These are phyloP conservation scores for Cucumis melo DNA, from an alignment of 306 rosid species.

Conservation along the genomic window DNA sequence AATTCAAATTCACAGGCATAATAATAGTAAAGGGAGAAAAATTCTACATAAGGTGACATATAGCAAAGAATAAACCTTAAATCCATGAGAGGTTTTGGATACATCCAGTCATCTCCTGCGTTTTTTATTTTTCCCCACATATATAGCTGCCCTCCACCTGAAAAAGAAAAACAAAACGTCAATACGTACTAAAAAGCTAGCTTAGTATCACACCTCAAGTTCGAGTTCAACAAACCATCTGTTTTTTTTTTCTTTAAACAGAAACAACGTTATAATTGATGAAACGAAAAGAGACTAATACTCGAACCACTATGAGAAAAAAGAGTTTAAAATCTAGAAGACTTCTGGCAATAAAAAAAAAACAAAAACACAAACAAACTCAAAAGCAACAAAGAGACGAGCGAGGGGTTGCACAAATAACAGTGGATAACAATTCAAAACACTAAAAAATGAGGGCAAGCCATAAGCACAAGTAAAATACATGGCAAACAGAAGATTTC, in stretches of 20 bases:
- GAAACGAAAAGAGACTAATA: too few species aligned
- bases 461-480: background rate
- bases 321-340: background rate
- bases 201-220: background rate
- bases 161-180: slow-evolving; percentile 16
- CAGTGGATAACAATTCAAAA: background rate
- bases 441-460: background rate
- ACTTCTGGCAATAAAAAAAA: background rate
- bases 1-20: background rate
- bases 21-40: background rate
- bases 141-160: slow-evolving; percentile 93
- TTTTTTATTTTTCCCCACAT: slow-evolving; percentile 95
- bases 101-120: slow-evolving; percentile 99
- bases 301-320: background rate
- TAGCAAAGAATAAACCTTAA: slow-evolving; percentile 48
- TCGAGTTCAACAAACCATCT: background rate
- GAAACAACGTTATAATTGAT: too few species aligned
- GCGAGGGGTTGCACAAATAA: background rate
- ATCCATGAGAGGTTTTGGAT: slow-evolving; percentile 96
- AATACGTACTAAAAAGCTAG: background rate
- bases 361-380: too few species aligned
- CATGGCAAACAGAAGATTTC: background rate
- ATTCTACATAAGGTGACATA: background rate
- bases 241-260: too few species aligned
- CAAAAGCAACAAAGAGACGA: background rate